Evolutionary conservation across 345 rosid species (phyloP).

Genomic region (Salix dunnii): DNA sequence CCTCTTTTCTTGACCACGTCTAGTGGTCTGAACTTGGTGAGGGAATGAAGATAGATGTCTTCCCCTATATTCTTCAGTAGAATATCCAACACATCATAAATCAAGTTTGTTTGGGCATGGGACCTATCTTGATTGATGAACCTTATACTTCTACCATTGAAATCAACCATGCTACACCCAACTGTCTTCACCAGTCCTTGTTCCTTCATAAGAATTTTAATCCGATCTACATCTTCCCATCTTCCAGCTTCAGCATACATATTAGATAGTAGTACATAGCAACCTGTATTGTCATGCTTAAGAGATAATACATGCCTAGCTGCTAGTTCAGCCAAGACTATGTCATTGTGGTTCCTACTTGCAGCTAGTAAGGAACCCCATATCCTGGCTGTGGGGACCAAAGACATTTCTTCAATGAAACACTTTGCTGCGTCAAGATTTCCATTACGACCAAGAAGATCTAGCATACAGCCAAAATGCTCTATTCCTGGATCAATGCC

Average conservation of each 20-base stretch:
- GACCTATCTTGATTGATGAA: slow-evolving; percentile 52
- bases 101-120: slow-evolving; percentile 30
- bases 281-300: slow-evolving; percentile 71
- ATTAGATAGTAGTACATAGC: slow-evolving; percentile 60
- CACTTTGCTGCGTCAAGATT: slow-evolving; percentile 45
- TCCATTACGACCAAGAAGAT: slow-evolving; percentile 64
- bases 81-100: slow-evolving; percentile 46
- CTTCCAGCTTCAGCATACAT: slow-evolving; percentile 80
- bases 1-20: slow-evolving; percentile 28
- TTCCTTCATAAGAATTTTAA: slow-evolving; percentile 48
- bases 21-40: slow-evolving; percentile 37
- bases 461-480: slow-evolving; percentile 72
- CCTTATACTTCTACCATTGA: slow-evolving; percentile 30
- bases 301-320: slow-evolving; percentile 34
- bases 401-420: slow-evolving; percentile 60
- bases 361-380: slow-evolving; percentile 81
- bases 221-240: slow-evolving; percentile 57
- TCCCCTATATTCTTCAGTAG: slow-evolving; percentile 41
- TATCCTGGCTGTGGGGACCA: slow-evolving; percentile 55
- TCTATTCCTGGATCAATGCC: slow-evolving; percentile 67
- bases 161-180: slow-evolving; percentile 42
- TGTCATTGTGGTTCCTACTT: slow-evolving; percentile 50
- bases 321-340: slow-evolving; percentile 57
- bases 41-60: slow-evolving; percentile 26
- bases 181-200: slow-evolving; percentile 48